Conservation (phyloP, 495 filamentous ascomycete genomes). For the Neurospora africana region DNA sequence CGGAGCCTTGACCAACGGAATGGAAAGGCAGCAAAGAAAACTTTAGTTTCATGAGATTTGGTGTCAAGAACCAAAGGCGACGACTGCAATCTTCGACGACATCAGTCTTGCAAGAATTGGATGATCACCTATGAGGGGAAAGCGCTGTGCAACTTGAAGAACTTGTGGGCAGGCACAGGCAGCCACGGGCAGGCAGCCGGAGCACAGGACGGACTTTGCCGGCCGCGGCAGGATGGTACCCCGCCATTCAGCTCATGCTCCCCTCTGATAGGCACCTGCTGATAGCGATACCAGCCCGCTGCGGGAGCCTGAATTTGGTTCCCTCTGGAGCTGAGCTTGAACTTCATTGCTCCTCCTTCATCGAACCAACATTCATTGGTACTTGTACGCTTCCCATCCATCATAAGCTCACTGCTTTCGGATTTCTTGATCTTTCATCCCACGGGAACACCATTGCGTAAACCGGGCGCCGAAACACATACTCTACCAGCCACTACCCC, state of each 20-base stretch:
- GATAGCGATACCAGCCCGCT: neutral
- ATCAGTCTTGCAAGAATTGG: neutral
- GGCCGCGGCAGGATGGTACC: neutral
- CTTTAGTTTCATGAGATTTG: neutral
- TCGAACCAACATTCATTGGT: neutral
- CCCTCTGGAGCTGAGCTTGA: no score
- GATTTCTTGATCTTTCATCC: neutral
- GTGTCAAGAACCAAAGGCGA: neutral
- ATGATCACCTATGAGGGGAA: neutral
- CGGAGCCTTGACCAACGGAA: no score
- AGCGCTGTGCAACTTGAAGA: neutral
- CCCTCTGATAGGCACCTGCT: neutral
- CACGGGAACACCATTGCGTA: neutral
- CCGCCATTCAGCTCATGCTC: neutral
- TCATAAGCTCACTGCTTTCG: neutral
- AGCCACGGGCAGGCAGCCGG: neutral
- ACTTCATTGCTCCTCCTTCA: neutral
- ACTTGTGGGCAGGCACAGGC: neutral
- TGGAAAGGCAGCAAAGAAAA: no score
- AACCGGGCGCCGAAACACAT: neutral
- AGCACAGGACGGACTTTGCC: neutral
- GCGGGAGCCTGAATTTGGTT: neutral
- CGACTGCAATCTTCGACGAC: neutral
- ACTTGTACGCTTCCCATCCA: neutral
- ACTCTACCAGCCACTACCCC: neutral